phyloP scores from a whole-genome alignment of 441 rosid genomes.

The Raphanus hybrid region DNA sequence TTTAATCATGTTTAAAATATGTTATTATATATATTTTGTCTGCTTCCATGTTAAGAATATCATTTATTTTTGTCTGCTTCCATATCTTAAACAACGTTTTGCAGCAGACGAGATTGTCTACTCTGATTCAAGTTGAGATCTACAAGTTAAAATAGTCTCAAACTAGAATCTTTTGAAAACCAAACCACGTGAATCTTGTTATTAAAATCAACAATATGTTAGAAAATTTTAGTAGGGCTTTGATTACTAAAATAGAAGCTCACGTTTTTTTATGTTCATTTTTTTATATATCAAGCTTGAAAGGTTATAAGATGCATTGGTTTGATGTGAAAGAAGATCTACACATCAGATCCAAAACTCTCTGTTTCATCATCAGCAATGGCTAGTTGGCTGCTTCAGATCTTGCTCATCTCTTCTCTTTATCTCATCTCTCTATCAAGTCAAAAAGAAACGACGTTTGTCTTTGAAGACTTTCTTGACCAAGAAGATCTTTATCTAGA shows the following conservation, averaged over 20 bases:
- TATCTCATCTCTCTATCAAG: constrained; percentile 17
- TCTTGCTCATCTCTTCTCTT: constrained; percentile 17
- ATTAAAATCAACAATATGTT: constrained; percentile 17
- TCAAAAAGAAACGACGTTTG: constrained; percentile 29
- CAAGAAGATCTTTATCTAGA: constrained; percentile 24
- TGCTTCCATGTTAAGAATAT: constrained; percentile 27
- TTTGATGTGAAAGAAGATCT: constrained; percentile 18
- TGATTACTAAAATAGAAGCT: constrained; percentile 35
- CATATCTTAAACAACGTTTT: too few species aligned
- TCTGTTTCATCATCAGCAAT: constrained; percentile 20
- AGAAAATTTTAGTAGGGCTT: constrained; percentile 2
- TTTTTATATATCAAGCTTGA: constrained; percentile 10
- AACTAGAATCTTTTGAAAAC: constrained; percentile 25
- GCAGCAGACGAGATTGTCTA: neutral
- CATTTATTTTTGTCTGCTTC: too few species aligned
- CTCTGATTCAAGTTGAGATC: too few species aligned
- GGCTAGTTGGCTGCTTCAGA: constrained; percentile 18
- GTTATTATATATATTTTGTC: too few species aligned
- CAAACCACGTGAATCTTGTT: constrained; percentile 19
- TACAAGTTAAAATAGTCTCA: neutral
- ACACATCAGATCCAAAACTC: constrained; percentile 5
- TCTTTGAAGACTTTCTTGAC: constrained; percentile 2
- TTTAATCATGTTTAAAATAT: too few species aligned
- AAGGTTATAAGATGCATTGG: constrained; percentile 9
- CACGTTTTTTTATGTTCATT: constrained; percentile 4